These are phyloP conservation scores for Aspergillus sp. DNA, from an alignment of 2,329 filamentous ascomycete species.

Conservation along the genomic window DNA sequence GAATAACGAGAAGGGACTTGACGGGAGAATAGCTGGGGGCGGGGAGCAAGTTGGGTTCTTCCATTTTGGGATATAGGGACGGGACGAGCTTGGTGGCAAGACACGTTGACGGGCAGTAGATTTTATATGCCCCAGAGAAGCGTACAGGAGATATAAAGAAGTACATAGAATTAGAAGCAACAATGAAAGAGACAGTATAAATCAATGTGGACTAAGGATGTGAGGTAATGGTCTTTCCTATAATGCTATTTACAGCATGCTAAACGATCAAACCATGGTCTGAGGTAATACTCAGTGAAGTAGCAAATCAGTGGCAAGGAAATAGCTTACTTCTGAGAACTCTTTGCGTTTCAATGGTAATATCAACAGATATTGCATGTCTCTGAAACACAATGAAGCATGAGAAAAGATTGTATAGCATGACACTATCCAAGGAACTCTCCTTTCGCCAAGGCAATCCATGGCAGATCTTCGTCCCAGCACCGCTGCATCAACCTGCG, in stretches of 20 bases:
- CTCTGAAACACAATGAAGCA: background rate
- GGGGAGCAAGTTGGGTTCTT: constrained; percentile 3
- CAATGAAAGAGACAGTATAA: too few relatives aligned
- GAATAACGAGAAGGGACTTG: background rate
- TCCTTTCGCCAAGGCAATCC: constrained; percentile 33
- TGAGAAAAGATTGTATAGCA: background rate
- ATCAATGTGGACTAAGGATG: too few relatives aligned
- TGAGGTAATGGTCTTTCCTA: too few relatives aligned
- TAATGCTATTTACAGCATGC: too few relatives aligned
- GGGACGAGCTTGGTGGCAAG: background rate
- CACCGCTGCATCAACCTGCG: constrained; percentile 35
- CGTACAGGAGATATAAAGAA: too few relatives aligned
- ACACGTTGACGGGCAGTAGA: too few relatives aligned
- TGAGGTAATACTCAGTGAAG: too few relatives aligned
- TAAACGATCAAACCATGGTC: too few relatives aligned
- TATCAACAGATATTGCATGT: background rate
- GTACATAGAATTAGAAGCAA: too few relatives aligned
- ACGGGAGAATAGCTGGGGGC: background rate
- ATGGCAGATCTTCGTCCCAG: constrained; percentile 32
- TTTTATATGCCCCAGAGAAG: too few relatives aligned
- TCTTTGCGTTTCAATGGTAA: background rate
- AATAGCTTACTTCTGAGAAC: too few relatives aligned
- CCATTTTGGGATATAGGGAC: constrained; percentile 11
- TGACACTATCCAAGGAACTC: constrained; percentile 32
- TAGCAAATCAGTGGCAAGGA: too few relatives aligned